Evolutionary conservation across 345 rosid species (phyloP), one percentile per base, ranked within the genome.

Genomic region (Eucalyptus sideroxylon): DNA sequence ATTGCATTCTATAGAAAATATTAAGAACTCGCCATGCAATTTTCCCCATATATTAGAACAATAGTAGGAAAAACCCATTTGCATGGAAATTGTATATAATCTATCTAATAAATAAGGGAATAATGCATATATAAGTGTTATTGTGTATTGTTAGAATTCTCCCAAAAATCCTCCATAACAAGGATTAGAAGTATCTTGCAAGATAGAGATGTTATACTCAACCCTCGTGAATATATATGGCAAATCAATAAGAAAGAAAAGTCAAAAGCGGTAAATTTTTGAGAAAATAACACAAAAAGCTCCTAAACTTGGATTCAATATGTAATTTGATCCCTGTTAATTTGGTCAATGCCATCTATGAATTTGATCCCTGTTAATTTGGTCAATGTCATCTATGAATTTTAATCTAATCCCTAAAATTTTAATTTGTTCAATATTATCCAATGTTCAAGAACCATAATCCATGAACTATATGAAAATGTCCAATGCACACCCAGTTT

Each of bases 341-440:
- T 53, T 53, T 53, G 24, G 1, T 19, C 10, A 19, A 19, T 53
- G 10, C 19, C 0, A 19, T 53, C 24, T 0, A 19, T 53, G 9
- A 53, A 53, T 3, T 53, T 19, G n/a, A n/a, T n/a, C n/a, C n/a
- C n/a, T n/a, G n/a, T n/a, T n/a, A n/a, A n/a, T n/a, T 53, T 53
- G 24, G 1, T 19, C 10, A 19, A 19, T 53, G 10, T 53, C 0
- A 19, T 53, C 24, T 0, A 19, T 53, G 9, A 53, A 53, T 3
- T 53, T 19, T 53, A 53, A 19, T 19, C 4, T 19, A 19, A 8
- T 19, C 0, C 24, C 56, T 19, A 19, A 0, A 53, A 4, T 53
- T 53, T 19, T 53, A 53, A 53, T 53, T 53, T 53, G 10, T 53
- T 53, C 10, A 8, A 53, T 0, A 19, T 53, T 0, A 19, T 53